Base-by-base conservation (phyloP, 176 grass and related monocot genomes). In the Triticum urartu region DNA sequence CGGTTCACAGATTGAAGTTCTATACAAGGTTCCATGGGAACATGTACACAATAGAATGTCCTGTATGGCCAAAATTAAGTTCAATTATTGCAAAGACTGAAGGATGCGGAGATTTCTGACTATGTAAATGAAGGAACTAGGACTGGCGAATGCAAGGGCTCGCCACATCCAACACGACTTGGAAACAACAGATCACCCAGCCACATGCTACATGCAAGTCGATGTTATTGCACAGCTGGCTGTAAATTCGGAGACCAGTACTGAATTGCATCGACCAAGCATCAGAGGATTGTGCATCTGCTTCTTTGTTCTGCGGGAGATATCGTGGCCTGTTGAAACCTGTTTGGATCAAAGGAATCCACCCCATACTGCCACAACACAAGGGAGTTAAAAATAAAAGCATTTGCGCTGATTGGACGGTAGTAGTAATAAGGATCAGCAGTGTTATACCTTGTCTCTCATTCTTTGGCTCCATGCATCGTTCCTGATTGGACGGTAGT, bases 401-500 rank as follows among this genome's bases (percentile, higher is more conserved):
- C 25, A 75, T 15, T 64, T 13, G 20, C 8, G 9, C 25, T 18
- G 26, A 24, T 30, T 15, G 50, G 81, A 54, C 56, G 65, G 17
- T 75, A 28, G 43, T 48, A 28, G 24, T 58, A 58, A 63, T 7
- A 33, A 81, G 47, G 47, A 45, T 59, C 50, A 14, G 4, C 5
- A 78, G 61, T 2, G 33, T 17, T 47, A 20, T 89, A 98, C 96
- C 90, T 91, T 95, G 56, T 95, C 90, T 91, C 90, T 95, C 90
- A 98, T 89, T 70, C 96, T 86, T 81, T 98, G 91, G 75, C 96
- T 98, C 96, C 96, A 98, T 0, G 93, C 90, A 65, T 98, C 96
- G 18, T 94, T 95, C 78, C 96, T 87, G 75, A 90, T 95, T 66
- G 96, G 90, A 60, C 93, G 91, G 74, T 93, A 92, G 77, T 98